Evolutionary conservation across 1,139 yeast species (phyloP), one percentile per base, ranked within the genome.

Genomic region (Kodamaea suecica): DNA sequence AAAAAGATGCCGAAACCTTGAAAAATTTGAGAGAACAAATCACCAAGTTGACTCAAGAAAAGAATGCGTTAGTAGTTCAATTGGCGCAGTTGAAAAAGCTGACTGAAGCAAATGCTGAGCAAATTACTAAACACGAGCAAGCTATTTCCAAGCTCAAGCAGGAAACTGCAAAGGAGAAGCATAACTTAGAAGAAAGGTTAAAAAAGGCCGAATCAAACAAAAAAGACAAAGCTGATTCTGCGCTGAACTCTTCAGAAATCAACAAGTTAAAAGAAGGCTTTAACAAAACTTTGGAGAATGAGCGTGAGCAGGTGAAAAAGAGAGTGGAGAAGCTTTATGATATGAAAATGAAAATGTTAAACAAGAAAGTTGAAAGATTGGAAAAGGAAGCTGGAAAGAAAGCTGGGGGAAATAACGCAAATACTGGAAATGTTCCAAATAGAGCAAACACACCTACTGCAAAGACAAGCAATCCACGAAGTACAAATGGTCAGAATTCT

Each of bases 291-390:
- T 47, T 70, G 35, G 62, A 58, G 16, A 53, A 52, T 8, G 72
- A 64, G 33, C 57, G 59, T 44, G 51, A 45, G 11, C 55, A 53
- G 21, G 55, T 58, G 6, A 59, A 55, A 37, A 48, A 54, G 36
- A 61, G 60, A 34, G 60, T 63, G 19, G 70, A 66, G 36, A 70
- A 69, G 53, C 58, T 63, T 39, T 63, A 57, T 39, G 73, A 68
- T 37, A 53, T 68, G 40, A 66, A 65, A 44, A 53, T 69, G 45
- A 63, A 61, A 38, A 66, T 64, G 64, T 60, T 70, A 51, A 69
- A 60, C 45, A 61, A 71, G 44, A 69, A 65, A 48, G 53, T 66
- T 16, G 73, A 68, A 29, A 60, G 58, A 29, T 49, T 61, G 19
- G 70, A 63, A 27, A 43, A 48, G 23, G 44, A 51, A 28, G 48